Evolutionary conservation across 257 asterid species (phyloP).

Genomic region (Salvia miltiorrhiza): DNA sequence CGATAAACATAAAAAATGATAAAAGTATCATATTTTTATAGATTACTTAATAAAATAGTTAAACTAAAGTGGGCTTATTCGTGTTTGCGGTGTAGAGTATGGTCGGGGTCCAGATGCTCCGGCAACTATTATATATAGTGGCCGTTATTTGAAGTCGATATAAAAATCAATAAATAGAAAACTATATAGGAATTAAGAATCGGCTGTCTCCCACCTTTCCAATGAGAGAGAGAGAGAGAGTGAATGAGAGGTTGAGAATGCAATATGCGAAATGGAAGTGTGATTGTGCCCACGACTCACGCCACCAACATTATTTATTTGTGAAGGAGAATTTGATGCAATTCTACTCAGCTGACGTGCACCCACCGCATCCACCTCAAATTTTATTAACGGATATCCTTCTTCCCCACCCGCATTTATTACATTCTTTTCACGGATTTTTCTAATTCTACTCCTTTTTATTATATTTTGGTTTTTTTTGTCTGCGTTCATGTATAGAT

Average conservation of each 20-base stretch:
- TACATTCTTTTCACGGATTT: neutral
- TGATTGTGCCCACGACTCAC: constrained; percentile 24
- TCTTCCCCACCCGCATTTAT: neutral
- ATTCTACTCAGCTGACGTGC: constrained; percentile 14
- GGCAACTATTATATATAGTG: too few relatives aligned
- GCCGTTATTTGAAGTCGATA: too few relatives aligned
- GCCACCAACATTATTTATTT: neutral
- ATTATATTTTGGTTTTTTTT: neutral
- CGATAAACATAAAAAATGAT: too few relatives aligned
- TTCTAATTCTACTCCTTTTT: neutral
- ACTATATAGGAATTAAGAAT: neutral
- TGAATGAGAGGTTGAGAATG: neutral
- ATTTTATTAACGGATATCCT: neutral
- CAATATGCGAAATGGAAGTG: constrained; percentile 17
- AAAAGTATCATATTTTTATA: too few relatives aligned
- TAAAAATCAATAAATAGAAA: neutral
- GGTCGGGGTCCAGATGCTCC: too few relatives aligned
- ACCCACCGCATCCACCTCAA: constrained; percentile 18
- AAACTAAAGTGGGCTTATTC: too few relatives aligned
- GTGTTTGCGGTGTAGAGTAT: too few relatives aligned
- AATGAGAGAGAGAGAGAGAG: constrained; percentile 11
- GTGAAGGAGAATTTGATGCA: constrained; percentile 3
- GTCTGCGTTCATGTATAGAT: neutral
- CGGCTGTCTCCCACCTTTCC: constrained; percentile 1
- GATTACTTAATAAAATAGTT: too few relatives aligned